Percentiles rank a stretch among this genome's conserved stretches.
Evolutionary conservation across 371 early-diverging fungal genomes (phyloP).

Genomic region (Lichtheimia hyalospora): DNA sequence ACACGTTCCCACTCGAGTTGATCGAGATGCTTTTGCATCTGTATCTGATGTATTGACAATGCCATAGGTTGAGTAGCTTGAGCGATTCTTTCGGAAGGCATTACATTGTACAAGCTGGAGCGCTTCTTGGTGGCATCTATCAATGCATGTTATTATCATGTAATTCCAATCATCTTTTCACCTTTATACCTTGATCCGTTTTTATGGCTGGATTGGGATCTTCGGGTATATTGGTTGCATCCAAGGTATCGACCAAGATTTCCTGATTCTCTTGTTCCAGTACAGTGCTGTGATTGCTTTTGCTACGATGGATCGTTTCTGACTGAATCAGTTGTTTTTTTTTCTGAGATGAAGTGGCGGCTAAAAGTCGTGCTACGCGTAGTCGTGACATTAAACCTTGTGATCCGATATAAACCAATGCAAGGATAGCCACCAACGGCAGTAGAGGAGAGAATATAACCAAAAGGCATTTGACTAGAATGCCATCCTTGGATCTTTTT

Average conservation of each 20-base stretch:
- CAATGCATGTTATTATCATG: neutral
- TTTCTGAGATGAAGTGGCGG: neutral
- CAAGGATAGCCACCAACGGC: conserved; percentile 18
- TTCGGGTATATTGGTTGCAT: conserved; percentile 10
- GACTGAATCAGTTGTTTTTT: too few species aligned
- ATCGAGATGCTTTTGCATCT: conserved; percentile 22
- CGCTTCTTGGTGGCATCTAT: neutral
- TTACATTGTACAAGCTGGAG: neutral
- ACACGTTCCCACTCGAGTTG: conserved; percentile 50
- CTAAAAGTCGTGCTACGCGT: conserved; percentile 22
- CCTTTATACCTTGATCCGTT: neutral
- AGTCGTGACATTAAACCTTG: conserved; percentile 33
- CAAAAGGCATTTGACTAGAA: neutral
- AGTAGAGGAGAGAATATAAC: conserved; percentile 4
- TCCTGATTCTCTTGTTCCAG: neutral
- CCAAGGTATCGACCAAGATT: conserved; percentile 14
- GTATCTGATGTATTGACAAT: neutral
- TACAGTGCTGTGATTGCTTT: neutral
- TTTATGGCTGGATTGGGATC: neutral
- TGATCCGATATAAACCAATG: conserved; percentile 14
- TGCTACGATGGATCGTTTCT: too few species aligned
- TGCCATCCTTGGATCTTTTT: neutral
- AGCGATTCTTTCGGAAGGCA: conserved; percentile 1
- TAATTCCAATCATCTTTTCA: neutral
- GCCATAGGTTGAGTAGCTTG: neutral